Conservation (phyloP, 805 yeast genomes). For the Starmerella scarabaei region DNA sequence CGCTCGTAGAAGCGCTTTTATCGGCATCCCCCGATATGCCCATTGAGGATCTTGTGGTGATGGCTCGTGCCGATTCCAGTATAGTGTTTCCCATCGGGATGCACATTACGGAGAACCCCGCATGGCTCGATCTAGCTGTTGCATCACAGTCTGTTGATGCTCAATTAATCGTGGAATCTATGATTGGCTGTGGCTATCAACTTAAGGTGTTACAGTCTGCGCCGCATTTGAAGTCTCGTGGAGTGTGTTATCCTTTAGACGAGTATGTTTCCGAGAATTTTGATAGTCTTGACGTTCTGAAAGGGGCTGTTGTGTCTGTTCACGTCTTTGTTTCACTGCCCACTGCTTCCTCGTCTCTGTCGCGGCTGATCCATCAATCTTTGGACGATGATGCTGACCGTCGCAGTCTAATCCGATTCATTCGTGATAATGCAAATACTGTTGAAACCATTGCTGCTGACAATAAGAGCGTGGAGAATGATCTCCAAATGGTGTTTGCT, state of each 20-base stretch:
- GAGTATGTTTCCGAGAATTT: not conserved
- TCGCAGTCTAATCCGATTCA: slow-evolving; percentile 4
- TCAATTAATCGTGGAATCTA: slow-evolving; percentile 9
- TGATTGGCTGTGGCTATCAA: slow-evolving; percentile 2
- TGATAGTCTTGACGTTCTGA: slow-evolving; percentile 1
- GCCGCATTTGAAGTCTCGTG: not conserved
- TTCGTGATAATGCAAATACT: slow-evolving; percentile 1
- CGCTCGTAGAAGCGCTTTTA: not conserved
- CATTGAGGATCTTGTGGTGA: not conserved
- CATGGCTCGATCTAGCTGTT: slow-evolving; percentile 15
- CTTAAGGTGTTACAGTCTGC: slow-evolving; percentile 8
- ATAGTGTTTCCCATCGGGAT: not conserved
- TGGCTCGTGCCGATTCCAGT: slow-evolving; percentile 1
- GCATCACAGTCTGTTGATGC: slow-evolving; percentile 10
- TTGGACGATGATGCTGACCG: slow-evolving; percentile 2
- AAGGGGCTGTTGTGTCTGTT: slow-evolving; percentile 11
- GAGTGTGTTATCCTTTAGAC: slow-evolving; percentile 5
- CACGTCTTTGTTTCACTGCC: slow-evolving; percentile 7
- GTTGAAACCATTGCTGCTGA: not conserved
- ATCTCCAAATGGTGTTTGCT: slow-evolving; percentile 3
- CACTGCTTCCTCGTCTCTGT: slow-evolving; percentile 4
- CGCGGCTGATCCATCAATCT: slow-evolving; percentile 5
- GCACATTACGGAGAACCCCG: slow-evolving; percentile 1
- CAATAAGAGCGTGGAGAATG: not conserved
- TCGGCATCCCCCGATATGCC: not conserved